A percentile compares a stretch with the other conserved stretches of the same genome.
Evolutionary conservation across 129 eudicot species (phyloP).

Genomic region (Pittosporum tobira): DNA sequence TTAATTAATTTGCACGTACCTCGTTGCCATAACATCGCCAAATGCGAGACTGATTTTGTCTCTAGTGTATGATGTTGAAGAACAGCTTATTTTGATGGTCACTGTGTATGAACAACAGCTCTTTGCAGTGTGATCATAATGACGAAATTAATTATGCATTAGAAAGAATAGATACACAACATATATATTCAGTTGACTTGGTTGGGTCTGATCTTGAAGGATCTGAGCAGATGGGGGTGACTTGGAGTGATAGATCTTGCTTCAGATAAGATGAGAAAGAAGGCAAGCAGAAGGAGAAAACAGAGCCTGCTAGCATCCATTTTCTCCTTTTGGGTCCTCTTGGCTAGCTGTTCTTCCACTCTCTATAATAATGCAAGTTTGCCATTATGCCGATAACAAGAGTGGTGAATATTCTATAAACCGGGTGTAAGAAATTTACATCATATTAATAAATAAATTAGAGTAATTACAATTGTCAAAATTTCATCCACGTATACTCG

Average conservation of each 20-base stretch:
- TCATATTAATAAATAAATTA: too few relatives aligned
- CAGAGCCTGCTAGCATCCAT: too few relatives aligned
- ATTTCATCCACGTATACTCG: too few relatives aligned
- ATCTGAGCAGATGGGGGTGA: slow-evolving; percentile 10
- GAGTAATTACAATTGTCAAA: too few relatives aligned
- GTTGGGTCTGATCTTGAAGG: slow-evolving; percentile 18
- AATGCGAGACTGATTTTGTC: slow-evolving; percentile 28
- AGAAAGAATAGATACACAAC: too few relatives aligned
- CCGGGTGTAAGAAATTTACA: too few relatives aligned
- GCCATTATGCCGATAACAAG: too few relatives aligned
- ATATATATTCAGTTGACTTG: slow-evolving; percentile 3
- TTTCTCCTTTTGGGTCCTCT: too few relatives aligned
- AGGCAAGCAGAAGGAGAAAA: not conserved
- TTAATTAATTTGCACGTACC: slow-evolving; percentile 11
- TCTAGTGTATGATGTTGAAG: slow-evolving; percentile 27
- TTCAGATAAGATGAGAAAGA: slow-evolving; percentile 6
- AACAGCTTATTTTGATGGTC: slow-evolving; percentile 24
- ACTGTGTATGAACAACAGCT: slow-evolving; percentile 31
- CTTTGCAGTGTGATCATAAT: slow-evolving; percentile 5
- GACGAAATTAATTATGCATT: not conserved
- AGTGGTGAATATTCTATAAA: too few relatives aligned
- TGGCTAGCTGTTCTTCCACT: too few relatives aligned
- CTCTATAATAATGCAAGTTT: too few relatives aligned
- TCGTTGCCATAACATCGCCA: slow-evolving; percentile 31
- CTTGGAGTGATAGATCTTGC: slow-evolving; percentile 4